These are phyloP conservation scores for Aleurites moluccanus DNA, from an alignment of 441 rosid genomes.

Conservation along the genomic window DNA sequence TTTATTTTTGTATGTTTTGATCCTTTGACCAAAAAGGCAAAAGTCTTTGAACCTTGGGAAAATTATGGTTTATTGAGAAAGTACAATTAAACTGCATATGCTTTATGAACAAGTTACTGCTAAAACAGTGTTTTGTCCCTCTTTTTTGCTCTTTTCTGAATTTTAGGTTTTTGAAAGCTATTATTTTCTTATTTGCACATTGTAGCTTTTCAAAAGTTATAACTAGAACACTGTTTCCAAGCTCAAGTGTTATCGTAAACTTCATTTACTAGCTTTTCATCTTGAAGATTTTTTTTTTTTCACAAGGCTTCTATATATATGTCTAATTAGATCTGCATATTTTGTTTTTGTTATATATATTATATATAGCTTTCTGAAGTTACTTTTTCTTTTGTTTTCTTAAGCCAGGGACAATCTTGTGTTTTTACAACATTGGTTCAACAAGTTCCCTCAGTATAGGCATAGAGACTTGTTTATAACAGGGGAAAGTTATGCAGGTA, in stretches of 20 bases:
- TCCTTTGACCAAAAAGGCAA: conserved; percentile 11
- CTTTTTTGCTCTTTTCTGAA: too few species aligned
- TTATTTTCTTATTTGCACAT: conserved; percentile 9
- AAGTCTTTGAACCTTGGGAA: conserved; percentile 7
- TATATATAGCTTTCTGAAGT: conserved; percentile 14
- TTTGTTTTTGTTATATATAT: background rate
- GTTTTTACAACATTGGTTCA: conserved; percentile 87
- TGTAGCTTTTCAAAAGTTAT: background rate
- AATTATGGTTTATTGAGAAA: too few species aligned
- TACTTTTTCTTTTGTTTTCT: conserved; percentile 31
- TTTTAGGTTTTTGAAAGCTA: background rate
- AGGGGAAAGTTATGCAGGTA: conserved; percentile 99
- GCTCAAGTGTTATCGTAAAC: conserved; percentile 9
- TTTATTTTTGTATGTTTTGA: background rate
- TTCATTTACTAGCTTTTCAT: conserved; percentile 8
- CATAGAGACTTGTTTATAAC: conserved; percentile 81
- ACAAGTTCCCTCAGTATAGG: conserved; percentile 85
- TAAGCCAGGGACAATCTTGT: conserved; percentile 89
- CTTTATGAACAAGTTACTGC: too few species aligned
- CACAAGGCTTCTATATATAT: background rate
- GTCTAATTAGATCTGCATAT: background rate
- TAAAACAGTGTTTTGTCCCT: too few species aligned
- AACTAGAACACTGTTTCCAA: background rate
- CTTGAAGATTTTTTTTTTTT: background rate
- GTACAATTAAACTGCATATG: too few species aligned